Percentiles rank a stretch among this genome's conserved stretches.
These are phyloP conservation scores for Alternaria consortialis DNA, from an alignment of 2,329 filamentous ascomycete species.

Conservation along the genomic window DNA sequence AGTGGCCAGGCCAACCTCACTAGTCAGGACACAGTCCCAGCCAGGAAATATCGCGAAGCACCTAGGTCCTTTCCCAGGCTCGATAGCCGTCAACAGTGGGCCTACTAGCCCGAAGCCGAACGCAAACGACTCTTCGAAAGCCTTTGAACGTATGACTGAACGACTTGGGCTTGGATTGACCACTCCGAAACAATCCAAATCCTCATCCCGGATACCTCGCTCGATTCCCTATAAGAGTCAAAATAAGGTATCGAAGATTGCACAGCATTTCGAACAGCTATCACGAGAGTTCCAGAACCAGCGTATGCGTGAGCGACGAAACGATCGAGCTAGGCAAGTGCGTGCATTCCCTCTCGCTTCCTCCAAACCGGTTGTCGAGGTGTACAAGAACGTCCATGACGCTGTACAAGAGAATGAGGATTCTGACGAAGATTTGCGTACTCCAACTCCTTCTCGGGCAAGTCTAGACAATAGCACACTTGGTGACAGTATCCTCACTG, in stretches of 20 bases:
- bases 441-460: constrained; percentile 38
- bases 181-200: constrained; percentile 64
- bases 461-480: constrained; percentile 51
- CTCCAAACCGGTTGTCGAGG: constrained; percentile 94
- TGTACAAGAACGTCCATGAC: constrained; percentile 92
- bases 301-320: constrained; percentile 83
- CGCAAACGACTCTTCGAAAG: constrained; percentile 50
- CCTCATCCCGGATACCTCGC: constrained; percentile 79
- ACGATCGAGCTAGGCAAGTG: constrained; percentile 77
- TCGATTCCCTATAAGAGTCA: constrained; percentile 74
- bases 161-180: constrained; percentile 69
- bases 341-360: constrained; percentile 88
- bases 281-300: constrained; percentile 97
- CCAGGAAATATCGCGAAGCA: constrained; percentile 44
- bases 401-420: constrained; percentile 83
- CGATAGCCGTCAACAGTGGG: constrained; percentile 27
- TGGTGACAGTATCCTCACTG: constrained; percentile 46
- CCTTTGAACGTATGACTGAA: constrained; percentile 76
- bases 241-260: constrained; percentile 87
- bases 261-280: constrained; percentile 95
- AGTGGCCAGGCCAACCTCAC: constrained; percentile 32
- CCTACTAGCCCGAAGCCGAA: constrained; percentile 36
- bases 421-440: constrained; percentile 67
- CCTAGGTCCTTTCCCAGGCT: constrained; percentile 22
- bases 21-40: constrained; percentile 49